These are phyloP conservation scores for Carallia pectinifolia DNA, from an alignment of 345 rosid genomes.

Conservation along the genomic window DNA sequence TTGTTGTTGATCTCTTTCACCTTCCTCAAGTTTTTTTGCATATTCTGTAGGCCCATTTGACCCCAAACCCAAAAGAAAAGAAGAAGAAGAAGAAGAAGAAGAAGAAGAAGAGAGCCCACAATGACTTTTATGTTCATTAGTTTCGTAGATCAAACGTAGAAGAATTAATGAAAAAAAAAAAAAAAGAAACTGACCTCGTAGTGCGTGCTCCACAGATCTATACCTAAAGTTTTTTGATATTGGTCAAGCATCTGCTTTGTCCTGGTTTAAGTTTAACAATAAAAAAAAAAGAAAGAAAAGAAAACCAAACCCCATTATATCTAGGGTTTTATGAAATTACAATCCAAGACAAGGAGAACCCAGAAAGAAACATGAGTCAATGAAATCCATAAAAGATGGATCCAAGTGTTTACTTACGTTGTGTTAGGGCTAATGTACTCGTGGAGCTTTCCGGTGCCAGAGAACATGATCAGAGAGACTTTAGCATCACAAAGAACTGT, in stretches of 20 bases:
- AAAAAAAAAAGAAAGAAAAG: neutral
- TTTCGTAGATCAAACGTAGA: neutral
- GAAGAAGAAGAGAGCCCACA: no score
- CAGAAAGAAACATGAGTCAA: neutral
- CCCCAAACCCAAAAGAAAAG: neutral
- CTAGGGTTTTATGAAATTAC: neutral
- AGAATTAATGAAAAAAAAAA: neutral
- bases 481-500: conserved; percentile 68
- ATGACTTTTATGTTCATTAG: neutral
- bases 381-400: neutral
- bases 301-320: no score
- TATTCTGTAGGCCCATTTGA: conserved; percentile 35
- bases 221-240: conserved; percentile 45
- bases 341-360: neutral
- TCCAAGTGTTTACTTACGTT: conserved; percentile 26
- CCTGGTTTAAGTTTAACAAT: conserved; percentile 16
- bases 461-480: conserved; percentile 59
- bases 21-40: conserved; percentile 48
- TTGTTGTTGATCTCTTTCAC: conserved; percentile 46
- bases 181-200: conserved; percentile 37
- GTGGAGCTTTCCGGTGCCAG: conserved; percentile 43
- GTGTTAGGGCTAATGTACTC: conserved; percentile 48
- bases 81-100: no score
- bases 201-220: conserved; percentile 57
- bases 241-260: conserved; percentile 45